Evolutionary conservation across 2,329 filamentous ascomycete species (phyloP), one percentile per base, ranked within the genome.

Genomic region (Trichophyton verrucosum): DNA sequence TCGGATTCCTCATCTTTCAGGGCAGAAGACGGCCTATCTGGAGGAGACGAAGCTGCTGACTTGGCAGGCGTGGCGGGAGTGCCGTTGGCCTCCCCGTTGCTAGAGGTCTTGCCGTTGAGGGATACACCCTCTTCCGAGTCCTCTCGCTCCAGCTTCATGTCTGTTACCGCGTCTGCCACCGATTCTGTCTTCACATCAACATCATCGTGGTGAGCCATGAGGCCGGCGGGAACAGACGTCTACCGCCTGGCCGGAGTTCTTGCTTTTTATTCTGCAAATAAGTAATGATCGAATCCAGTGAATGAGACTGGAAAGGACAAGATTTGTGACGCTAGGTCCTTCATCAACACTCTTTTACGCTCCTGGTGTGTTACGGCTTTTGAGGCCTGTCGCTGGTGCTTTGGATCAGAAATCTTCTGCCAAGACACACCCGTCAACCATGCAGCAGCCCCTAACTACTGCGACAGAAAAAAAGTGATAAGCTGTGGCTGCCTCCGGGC

Each of bases 1-100:
- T 83, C 79, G 61, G 78, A 74, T 60, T 69, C 70, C 58, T 70
- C 69, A 64, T 75, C 66, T 64, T 71, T 69, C 66, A 74, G 68
- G 67, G 68, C 62, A 30, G 66, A 64, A 47, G 65, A 63, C 55
- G 51, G 17, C n/a, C 24, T 20, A n/a, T 55, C 51, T 17, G 56
- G 22, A 5, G 56, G 22, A 5, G 33, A 40, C 8, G 46, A 46
- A 22, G 40, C 38, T 24, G 61, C 24, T 30, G 59, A 47, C 38
- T 56, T 56, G 30, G 55, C 30, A 15, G 44, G 38, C 13, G 56
- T 40, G 42, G 58, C 47, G 30, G 61, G 61, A 9, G 57, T 58
- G 17, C 63, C 64, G 53, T 64, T 67, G 36, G 57, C 15, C 49
- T 65, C 61, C 56, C 58, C 51, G 17, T 55, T 55, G 8, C 33